Conservation (phyloP, 345 rosid species). For the Iberis pinnata region DNA sequence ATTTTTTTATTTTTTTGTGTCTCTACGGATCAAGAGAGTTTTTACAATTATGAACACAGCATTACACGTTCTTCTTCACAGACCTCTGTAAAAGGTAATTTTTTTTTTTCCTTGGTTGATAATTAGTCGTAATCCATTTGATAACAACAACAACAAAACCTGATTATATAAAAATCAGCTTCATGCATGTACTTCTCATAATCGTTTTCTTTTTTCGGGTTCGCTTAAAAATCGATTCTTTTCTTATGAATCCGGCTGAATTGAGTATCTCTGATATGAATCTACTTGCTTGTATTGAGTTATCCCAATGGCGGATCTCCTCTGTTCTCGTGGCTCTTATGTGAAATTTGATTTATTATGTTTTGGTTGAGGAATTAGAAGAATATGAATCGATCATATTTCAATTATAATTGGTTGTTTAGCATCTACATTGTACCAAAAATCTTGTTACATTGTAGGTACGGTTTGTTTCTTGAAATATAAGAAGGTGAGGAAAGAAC, state of each 20-base stretch:
- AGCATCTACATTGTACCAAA: too few species aligned
- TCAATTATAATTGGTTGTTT: not conserved
- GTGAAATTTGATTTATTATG: constrained; percentile 1
- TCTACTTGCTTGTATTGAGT: too few species aligned
- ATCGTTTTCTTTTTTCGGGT: not conserved
- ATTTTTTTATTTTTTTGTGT: too few species aligned
- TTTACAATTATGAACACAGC: constrained; percentile 1
- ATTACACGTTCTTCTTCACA: constrained; percentile 9
- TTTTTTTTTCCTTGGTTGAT: not conserved
- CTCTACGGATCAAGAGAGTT: too few species aligned
- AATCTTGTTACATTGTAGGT: constrained; percentile 21
- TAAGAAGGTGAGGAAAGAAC: constrained; percentile 14
- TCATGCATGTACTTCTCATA: not conserved
- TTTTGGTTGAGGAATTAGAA: not conserved
- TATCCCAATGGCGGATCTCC: too few species aligned
- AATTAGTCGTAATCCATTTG: not conserved
- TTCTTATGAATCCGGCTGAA: too few species aligned
- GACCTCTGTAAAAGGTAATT: constrained; percentile 17
- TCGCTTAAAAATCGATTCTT: too few species aligned
- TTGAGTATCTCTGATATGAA: too few species aligned
- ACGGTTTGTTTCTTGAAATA: constrained; percentile 11
- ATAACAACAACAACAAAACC: too few species aligned
- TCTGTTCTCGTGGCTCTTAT: constrained; percentile 10
- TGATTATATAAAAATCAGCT: constrained; percentile 1
- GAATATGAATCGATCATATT: not conserved